Evolutionary conservation across 202 grass and related monocot genomes (phyloP), one percentile per base, ranked within the genome.

Genomic region (Bolboschoenoplectus hybrid): DNA sequence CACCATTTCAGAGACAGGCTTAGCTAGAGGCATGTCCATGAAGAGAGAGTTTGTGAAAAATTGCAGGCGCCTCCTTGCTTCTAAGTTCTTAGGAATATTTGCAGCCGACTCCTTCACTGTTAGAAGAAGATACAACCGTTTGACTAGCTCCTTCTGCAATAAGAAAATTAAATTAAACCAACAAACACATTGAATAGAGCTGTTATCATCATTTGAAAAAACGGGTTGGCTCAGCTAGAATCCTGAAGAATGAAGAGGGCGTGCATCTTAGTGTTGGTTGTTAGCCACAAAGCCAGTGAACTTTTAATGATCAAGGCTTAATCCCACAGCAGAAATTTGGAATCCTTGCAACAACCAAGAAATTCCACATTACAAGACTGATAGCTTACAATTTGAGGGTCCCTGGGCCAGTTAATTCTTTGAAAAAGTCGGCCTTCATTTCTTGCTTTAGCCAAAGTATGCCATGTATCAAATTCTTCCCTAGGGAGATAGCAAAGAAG

Each of bases 21-120:
- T 96, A 78, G 96, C 91, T 84, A 34, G 55, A 45, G 96, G 96
- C 90, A 98, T 94, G 51, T 89, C 87, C 96, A 98, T 98, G 86
- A 98, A 98, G 66, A 98, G 83, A 49, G 96, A 98, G 68, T 98
- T 98, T 9, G 93, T 72, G 71, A 98, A 98, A 88, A 96, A 98
- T 77, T 98, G 87, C 81, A 98, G 85, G 82, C 96, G 93, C 86
- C 96, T 96, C 84, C 78, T 84, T 85, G 96, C 93, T 91, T 98
- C 96, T 20, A 96, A 76, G 82, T 96, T 98, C 88, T 94, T 94
- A 1, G 96, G 96, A 87, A 98, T 96, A 87, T 94, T 94, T 5
- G 93, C 90, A 50, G 93, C 91, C 84, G 90, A 92, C 53, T 96
- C 96, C 85, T 98, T 96, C 53, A 98, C 90, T 39, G 93, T 98